Evolutionary conservation across 345 rosid species (phyloP), one percentile per base, ranked within the genome.

Genomic region (Stellera chamaejasme): DNA sequence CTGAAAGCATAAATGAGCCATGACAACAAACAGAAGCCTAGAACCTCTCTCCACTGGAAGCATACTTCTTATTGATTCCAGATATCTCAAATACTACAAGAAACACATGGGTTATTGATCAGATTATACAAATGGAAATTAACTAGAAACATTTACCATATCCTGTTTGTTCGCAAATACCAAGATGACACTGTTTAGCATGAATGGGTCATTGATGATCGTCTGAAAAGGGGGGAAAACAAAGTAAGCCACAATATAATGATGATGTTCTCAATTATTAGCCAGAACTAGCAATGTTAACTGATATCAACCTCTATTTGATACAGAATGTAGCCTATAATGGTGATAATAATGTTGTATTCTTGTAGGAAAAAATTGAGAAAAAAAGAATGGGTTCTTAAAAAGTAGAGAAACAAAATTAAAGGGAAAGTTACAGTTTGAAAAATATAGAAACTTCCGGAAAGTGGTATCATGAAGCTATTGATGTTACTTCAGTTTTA

Each of bases 81-180:
- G 7, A 32, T 32, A 32, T 32, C 39, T 32, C 39, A 32, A 32
- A 32, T 4, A 5, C 39, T 32, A 32, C 39, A 32, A 32, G 7
- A 32, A 32, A 32, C 39, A 32, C 39, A 32, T 32, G 39, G 7
- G 7, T 32, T 32, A 32, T 32, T 32, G 7, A 63, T 14, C 50
- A 13, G n/a, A 45, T 57, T 8, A 57, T 50, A 50, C 26, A 53
- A 26, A 13, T n/a, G 10, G 39, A 36, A 61, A 61, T 39, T 36
- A 45, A 50, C 36, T 32, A 46, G 56, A 15, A 70, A 15, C 58
- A 55, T 79, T 43, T 80, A 94, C 99, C 99, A 90, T 83, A 79
- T 94, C 99, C 78, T 94, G 99, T 60, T 94, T 94, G 79, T 94
- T 94, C 52, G 99, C 99, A 63, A 94, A 90, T 55, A 94, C 96